Conservation (phyloP, 1,284 basidiomycete genomes). For the Fomes fomentarius region DNA sequence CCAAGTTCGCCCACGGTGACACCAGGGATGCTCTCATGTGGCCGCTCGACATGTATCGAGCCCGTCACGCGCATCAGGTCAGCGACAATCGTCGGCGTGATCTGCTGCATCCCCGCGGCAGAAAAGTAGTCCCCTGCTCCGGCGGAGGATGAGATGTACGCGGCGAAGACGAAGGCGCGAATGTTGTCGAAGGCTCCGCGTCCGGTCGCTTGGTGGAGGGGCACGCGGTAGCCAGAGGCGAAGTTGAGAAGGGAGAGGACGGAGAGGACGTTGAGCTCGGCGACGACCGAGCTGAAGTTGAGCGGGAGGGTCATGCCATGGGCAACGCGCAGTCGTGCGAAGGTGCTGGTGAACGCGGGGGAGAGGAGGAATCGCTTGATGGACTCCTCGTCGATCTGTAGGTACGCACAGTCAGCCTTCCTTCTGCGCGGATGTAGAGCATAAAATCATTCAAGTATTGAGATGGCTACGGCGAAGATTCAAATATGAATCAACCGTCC, state of each 20-base stretch:
- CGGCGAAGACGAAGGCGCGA: slow-evolving; percentile 68
- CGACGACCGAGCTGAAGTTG: slow-evolving; percentile 67
- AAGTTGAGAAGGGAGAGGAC: slow-evolving; percentile 80
- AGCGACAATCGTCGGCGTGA: slow-evolving; percentile 62
- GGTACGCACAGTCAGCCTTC: background rate
- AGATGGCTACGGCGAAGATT: too few species aligned
- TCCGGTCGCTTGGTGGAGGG: slow-evolving; percentile 68
- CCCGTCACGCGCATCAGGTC: slow-evolving; percentile 64
- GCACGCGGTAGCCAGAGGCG: slow-evolving; percentile 75
- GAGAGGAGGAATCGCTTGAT: slow-evolving; percentile 68
- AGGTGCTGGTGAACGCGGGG: slow-evolving; percentile 63
- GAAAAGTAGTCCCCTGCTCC: slow-evolving; percentile 59
- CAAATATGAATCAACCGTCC: too few species aligned
- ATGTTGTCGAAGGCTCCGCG: slow-evolving; percentile 84
- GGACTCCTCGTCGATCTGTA: slow-evolving; percentile 55
- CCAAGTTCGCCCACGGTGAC: slow-evolving; percentile 77
- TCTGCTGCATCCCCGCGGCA: slow-evolving; percentile 62
- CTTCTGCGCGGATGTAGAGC: background rate
- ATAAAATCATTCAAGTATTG: too few species aligned
- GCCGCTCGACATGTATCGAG: slow-evolving; percentile 66
- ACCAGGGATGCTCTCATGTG: slow-evolving; percentile 71
- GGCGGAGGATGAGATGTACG: slow-evolving; percentile 67
- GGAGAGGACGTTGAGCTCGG: slow-evolving; percentile 77
- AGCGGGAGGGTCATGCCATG: slow-evolving; percentile 79
- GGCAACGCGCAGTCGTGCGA: slow-evolving; percentile 58